Conservation (phyloP, 78 protist species). For the Thecamonas trahens region DNA sequence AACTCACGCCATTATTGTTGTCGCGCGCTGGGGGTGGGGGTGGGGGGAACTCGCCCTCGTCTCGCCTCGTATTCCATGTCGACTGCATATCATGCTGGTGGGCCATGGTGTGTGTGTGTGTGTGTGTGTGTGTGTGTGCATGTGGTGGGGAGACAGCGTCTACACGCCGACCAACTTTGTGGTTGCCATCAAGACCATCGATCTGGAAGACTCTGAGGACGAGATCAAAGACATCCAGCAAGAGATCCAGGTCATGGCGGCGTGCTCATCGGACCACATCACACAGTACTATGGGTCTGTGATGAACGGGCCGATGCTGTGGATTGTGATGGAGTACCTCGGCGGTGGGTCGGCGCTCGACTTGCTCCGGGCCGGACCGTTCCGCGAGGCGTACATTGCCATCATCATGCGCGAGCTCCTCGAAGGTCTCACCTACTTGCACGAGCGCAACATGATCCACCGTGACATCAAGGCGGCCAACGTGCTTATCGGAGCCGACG, state of each 20-base stretch:
- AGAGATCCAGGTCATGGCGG: constrained; percentile 64
- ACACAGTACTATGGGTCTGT: constrained; percentile 73
- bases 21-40: neutral
- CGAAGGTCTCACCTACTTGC: constrained; percentile 82
- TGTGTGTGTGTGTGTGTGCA: neutral
- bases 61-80: neutral
- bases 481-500: constrained; percentile 70
- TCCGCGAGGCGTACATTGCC: constrained; percentile 75
- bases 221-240: constrained; percentile 91
- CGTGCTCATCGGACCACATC: constrained; percentile 11
- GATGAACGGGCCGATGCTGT: constrained; percentile 64
- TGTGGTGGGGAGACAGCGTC: constrained; percentile 22
- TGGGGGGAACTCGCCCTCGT: neutral
- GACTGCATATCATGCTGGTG: too few species aligned
- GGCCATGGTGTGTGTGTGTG: neutral
- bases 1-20: neutral
- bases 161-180: constrained; percentile 49
- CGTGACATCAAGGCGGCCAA: constrained; percentile 97
- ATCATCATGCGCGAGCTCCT: constrained; percentile 81
- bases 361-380: constrained; percentile 52
- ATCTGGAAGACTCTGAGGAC: constrained; percentile 91
- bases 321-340: constrained; percentile 94
- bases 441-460: constrained; percentile 87
- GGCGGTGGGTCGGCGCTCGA: constrained; percentile 90
- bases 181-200: constrained; percentile 91